These are phyloP conservation scores for Rhodotorula sp. DNA, from an alignment of 1,284 basidiomycete species.

Conservation along the genomic window DNA sequence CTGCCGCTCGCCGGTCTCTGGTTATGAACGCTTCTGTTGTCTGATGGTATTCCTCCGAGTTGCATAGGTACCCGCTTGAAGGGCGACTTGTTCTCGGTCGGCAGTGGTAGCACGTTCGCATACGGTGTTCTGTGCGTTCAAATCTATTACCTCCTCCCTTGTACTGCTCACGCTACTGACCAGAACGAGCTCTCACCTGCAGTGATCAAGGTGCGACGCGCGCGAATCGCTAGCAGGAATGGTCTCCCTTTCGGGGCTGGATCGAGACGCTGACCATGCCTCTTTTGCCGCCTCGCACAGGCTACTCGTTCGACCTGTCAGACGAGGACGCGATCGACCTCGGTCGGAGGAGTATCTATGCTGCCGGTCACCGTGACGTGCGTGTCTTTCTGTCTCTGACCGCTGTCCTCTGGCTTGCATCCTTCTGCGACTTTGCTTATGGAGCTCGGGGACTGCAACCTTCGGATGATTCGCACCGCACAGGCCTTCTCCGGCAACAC, in stretches of 20 bases:
- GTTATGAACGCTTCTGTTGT: too few species aligned
- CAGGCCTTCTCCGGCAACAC: slow-evolving; percentile 88
- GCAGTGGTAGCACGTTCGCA: slow-evolving; percentile 96
- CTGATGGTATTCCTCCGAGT: not conserved
- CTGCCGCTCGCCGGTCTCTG: too few species aligned
- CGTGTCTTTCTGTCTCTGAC: not conserved
- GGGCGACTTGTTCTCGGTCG: slow-evolving; percentile 96
- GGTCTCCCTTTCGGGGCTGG: too few species aligned
- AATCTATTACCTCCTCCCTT: slow-evolving; percentile 52
- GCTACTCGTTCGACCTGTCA: slow-evolving; percentile 85
- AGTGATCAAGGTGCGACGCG: slow-evolving; percentile 61
- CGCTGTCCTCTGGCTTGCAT: not conserved
- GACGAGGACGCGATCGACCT: slow-evolving; percentile 95
- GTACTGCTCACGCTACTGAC: slow-evolving; percentile 50
- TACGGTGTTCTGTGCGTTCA: slow-evolving; percentile 53
- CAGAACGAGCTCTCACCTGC: not conserved
- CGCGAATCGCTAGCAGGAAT: too few species aligned
- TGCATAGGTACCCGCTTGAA: slow-evolving; percentile 72
- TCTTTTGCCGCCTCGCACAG: not conserved
- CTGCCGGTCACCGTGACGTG: slow-evolving; percentile 91
- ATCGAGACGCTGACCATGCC: not conserved
- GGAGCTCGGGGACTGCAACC: not conserved
- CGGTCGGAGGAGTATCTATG: slow-evolving; percentile 90
- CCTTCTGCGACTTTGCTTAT: not conserved
- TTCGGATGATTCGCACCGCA: not conserved